Conservation (phyloP, 148 eudicot genomes). For the Silene uniflora region DNA sequence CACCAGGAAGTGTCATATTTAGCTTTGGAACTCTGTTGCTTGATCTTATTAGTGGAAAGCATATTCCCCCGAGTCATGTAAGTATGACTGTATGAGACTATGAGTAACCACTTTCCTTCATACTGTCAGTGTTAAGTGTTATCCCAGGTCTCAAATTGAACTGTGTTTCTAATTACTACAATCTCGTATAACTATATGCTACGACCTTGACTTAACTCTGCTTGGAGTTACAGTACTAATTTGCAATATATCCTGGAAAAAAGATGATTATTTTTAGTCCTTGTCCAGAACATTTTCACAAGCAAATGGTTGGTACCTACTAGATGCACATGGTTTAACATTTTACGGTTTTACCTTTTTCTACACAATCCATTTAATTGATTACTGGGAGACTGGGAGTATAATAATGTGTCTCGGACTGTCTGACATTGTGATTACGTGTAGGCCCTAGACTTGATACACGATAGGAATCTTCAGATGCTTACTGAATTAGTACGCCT, state of each 20-base stretch:
- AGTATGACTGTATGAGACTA: too few relatives aligned
- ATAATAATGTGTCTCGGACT: background rate
- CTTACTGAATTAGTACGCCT: constrained; percentile 55
- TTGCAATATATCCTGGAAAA: too few relatives aligned
- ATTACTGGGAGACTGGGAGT: background rate
- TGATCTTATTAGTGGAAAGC: constrained; percentile 71
- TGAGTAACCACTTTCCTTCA: background rate
- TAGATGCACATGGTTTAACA: background rate
- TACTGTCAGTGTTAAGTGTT: background rate
- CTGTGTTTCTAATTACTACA: too few relatives aligned
- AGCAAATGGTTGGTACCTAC: background rate
- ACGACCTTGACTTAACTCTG: too few relatives aligned
- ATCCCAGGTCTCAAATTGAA: background rate
- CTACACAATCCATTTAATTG: background rate
- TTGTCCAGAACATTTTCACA: background rate
- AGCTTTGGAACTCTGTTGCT: constrained; percentile 69
- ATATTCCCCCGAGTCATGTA: constrained; percentile 71
- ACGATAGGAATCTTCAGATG: constrained; percentile 65
- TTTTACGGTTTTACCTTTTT: background rate
- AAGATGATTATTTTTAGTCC: background rate
- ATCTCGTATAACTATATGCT: too few relatives aligned
- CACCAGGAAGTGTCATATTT: constrained; percentile 62
- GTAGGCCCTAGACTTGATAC: constrained; percentile 68
- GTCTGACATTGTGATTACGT: constrained; percentile 12
- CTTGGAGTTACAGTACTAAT: too few relatives aligned